Percentiles rank a stretch among this genome's conserved stretches.
Conservation (phyloP, 306 rosid species). For the Prunus mira region DNA sequence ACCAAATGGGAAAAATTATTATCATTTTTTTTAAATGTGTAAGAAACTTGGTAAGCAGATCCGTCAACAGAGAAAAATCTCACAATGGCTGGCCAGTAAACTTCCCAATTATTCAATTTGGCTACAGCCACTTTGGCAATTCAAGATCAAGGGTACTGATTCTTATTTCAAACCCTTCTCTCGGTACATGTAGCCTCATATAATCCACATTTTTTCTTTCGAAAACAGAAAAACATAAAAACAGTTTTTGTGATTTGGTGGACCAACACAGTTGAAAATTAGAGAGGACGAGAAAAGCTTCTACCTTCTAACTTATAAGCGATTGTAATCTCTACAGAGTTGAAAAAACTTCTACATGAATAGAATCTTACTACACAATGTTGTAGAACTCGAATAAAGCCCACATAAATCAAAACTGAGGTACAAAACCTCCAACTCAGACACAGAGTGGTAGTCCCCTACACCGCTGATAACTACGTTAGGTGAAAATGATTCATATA, state of each 20-base stretch:
- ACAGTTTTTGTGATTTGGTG: neutral
- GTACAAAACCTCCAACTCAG: neutral
- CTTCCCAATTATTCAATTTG: conserved; percentile 30
- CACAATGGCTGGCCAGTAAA: conserved; percentile 80
- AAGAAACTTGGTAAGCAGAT: conserved; percentile 93
- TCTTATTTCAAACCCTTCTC: conserved; percentile 44
- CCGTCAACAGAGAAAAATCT: conserved; percentile 39
- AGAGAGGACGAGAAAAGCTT: neutral
- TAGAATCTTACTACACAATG: too few relatives aligned
- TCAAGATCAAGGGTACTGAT: conserved; percentile 64
- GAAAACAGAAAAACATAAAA: neutral
- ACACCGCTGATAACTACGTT: neutral
- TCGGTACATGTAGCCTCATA: conserved; percentile 69
- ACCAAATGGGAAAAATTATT: too few relatives aligned
- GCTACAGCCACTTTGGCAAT: conserved; percentile 88
- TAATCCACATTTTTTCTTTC: neutral
- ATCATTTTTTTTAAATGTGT: conserved; percentile 8
- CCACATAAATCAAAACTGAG: neutral
- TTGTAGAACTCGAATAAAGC: neutral
- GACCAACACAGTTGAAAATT: neutral
- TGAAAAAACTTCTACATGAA: too few relatives aligned
- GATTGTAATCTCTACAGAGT: neutral
- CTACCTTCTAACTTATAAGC: neutral
- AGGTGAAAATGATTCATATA: neutral
- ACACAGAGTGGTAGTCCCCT: neutral